Conservation (phyloP, 352 stramenopile genomes). For the Phytopythium kandeliae region DNA sequence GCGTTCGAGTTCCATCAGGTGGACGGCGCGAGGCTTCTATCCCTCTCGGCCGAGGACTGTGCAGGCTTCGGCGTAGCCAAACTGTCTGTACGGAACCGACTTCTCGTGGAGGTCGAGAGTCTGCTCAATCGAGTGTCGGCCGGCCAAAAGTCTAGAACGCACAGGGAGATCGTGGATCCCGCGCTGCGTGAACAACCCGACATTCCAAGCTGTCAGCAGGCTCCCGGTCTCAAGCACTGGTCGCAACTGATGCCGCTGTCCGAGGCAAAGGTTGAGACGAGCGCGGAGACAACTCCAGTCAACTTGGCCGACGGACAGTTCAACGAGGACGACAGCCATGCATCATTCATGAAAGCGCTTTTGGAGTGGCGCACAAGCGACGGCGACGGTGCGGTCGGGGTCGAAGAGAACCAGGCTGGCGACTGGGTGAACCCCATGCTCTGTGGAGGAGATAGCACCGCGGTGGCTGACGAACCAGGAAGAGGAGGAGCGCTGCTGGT, state of each 20-base stretch:
- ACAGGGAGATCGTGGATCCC: slow-evolving; percentile 48
- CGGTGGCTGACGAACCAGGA: too few species aligned
- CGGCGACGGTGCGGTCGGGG: slow-evolving; percentile 8
- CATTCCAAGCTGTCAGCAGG: slow-evolving; percentile 14
- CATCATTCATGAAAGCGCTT: slow-evolving; percentile 75
- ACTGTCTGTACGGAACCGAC: slow-evolving; percentile 48
- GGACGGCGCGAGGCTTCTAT: slow-evolving; percentile 40
- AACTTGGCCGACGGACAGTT: slow-evolving; percentile 79
- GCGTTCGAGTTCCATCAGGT: slow-evolving; percentile 80
- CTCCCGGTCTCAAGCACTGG: slow-evolving; percentile 44
- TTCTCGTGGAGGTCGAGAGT: slow-evolving; percentile 47
- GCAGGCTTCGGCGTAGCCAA: slow-evolving; percentile 46
- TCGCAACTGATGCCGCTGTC: slow-evolving; percentile 58
- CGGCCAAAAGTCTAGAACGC: background rate
- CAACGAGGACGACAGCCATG: slow-evolving; percentile 63
- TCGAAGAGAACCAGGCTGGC: slow-evolving; percentile 21
- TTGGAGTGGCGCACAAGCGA: slow-evolving; percentile 65
- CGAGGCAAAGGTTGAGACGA: slow-evolving; percentile 17
- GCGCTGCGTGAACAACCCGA: slow-evolving; percentile 35
- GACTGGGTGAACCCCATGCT: slow-evolving; percentile 68
- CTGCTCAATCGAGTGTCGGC: slow-evolving; percentile 15
- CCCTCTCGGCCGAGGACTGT: slow-evolving; percentile 37
- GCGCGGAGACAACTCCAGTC: slow-evolving; percentile 29
- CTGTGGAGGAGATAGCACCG: background rate
- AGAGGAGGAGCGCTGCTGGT: slow-evolving; percentile 39